Evolutionary conservation across 2,329 filamentous ascomycete genomes (phyloP).

Genomic region (Fusarium humuli): DNA sequence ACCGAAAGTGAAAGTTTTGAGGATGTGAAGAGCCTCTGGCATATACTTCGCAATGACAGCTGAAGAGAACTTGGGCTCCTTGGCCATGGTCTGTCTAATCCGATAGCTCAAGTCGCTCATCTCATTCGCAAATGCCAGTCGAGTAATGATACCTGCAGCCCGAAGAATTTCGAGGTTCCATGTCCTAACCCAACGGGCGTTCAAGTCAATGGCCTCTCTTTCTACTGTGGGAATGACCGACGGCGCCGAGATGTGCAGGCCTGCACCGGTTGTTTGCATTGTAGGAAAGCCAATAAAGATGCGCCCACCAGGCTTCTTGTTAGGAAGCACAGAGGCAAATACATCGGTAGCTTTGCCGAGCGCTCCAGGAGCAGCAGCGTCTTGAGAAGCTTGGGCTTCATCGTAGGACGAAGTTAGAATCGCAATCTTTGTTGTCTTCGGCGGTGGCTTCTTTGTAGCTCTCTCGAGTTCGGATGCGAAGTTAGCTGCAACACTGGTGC

Average conservation of each 20-base stretch:
- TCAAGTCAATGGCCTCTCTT: conserved; percentile 94
- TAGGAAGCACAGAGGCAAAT: conserved; percentile 90
- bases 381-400: conserved; percentile 75
- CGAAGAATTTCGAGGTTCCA: conserved; percentile 97
- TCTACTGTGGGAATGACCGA: conserved; percentile 98
- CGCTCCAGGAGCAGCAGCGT: conserved; percentile 56
- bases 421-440: conserved; percentile 85
- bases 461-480: conserved; percentile 91
- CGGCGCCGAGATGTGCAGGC: conserved; percentile 93
- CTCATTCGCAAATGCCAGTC: conserved; percentile 88
- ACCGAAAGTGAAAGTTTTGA: conserved; percentile 87
- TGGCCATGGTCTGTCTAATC: conserved; percentile 61
- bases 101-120: conserved; percentile 80
- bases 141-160: conserved; percentile 88
- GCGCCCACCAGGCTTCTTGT: conserved; percentile 81
- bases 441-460: conserved; percentile 96
- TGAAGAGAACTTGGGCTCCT: conserved; percentile 66
- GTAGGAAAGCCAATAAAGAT: conserved; percentile 99
- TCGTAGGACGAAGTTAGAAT: conserved; percentile 93
- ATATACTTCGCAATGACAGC: conserved; percentile 75
- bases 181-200: conserved; percentile 91
- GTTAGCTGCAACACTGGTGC: conserved; percentile 76
- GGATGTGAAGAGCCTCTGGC: conserved; percentile 82
- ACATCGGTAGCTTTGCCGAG: conserved; percentile 76
- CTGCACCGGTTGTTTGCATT: conserved; percentile 93